These are phyloP conservation scores for Leptosphaerulina australis DNA, from an alignment of 2,329 filamentous ascomycete species.

Conservation along the genomic window DNA sequence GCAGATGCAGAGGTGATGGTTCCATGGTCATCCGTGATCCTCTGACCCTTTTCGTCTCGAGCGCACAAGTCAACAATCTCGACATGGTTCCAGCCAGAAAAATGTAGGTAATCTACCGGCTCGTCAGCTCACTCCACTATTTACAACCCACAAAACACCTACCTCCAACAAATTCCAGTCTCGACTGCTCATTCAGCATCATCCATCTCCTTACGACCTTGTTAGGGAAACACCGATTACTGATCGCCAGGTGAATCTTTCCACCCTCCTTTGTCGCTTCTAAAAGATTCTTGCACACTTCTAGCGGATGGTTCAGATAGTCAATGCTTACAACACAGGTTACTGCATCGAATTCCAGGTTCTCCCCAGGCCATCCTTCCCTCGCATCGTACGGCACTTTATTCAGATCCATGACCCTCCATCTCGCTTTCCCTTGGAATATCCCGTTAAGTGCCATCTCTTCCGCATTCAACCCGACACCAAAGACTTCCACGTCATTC, in stretches of 20 bases:
- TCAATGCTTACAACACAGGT: slow-evolving; percentile 61
- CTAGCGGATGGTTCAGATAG: slow-evolving; percentile 56
- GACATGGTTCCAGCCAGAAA: slow-evolving; percentile 58
- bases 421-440: slow-evolving; percentile 36
- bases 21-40: slow-evolving; percentile 33
- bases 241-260: slow-evolving; percentile 57
- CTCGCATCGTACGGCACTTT: slow-evolving; percentile 39
- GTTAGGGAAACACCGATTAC: slow-evolving; percentile 60
- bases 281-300: slow-evolving; percentile 53
- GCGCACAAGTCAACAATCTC: slow-evolving; percentile 60
- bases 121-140: not conserved
- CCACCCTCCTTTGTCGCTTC: slow-evolving; percentile 52
- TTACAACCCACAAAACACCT: not conserved
- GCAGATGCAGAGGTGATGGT: slow-evolving; percentile 19
- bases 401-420: slow-evolving; percentile 54
- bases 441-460: slow-evolving; percentile 53
- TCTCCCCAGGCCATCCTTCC: slow-evolving; percentile 14
- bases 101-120: slow-evolving; percentile 54
- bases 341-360: slow-evolving; percentile 49
- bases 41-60: slow-evolving; percentile 36
- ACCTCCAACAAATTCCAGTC: slow-evolving; percentile 57
- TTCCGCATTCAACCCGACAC: slow-evolving; percentile 56
- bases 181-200: slow-evolving; percentile 52
- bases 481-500: slow-evolving; percentile 51
- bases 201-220: slow-evolving; percentile 60